Evolutionary conservation across 257 asterid species (phyloP).

Genomic region (Capsicum pubescens): DNA sequence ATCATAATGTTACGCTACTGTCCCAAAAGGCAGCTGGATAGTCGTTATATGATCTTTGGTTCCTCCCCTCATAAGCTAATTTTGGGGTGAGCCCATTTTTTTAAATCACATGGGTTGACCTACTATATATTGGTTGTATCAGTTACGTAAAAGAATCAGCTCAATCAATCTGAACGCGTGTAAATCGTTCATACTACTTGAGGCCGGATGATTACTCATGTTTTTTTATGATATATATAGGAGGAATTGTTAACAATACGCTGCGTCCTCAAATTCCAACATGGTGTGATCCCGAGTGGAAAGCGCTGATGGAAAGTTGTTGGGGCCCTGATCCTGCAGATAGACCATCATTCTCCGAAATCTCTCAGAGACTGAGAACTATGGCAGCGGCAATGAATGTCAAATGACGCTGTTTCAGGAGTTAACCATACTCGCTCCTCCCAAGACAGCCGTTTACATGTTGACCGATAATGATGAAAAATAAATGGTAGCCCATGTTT

Average conservation of each 20-base stretch:
- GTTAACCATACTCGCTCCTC: slow-evolving; percentile 25
- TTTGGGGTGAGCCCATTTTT: no score
- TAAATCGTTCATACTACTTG: not conserved
- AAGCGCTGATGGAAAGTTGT: slow-evolving; percentile 86
- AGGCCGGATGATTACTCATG: not conserved
- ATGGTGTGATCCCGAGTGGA: slow-evolving; percentile 99
- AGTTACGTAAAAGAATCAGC: no score
- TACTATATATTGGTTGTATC: no score
- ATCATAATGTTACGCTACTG: no score
- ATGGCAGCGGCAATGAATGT: slow-evolving; percentile 97
- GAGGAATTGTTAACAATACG: slow-evolving; percentile 91
- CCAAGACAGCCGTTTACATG: slow-evolving; percentile 10
- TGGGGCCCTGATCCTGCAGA: slow-evolving; percentile 80
- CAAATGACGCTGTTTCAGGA: slow-evolving; percentile 51
- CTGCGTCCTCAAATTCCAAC: slow-evolving; percentile 92
- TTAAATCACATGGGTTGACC: no score
- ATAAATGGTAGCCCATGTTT: slow-evolving; percentile 30
- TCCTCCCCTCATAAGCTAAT: no score
- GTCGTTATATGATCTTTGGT: no score
- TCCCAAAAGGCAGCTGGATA: no score
- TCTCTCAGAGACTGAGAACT: slow-evolving; percentile 84
- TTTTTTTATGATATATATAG: slow-evolving; percentile 39
- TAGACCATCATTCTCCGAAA: slow-evolving; percentile 90
- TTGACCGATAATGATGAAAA: slow-evolving; percentile 35
- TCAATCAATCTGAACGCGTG: no score